Evolutionary conservation across 148 eudicot genomes (phyloP), one percentile per base, ranked within the genome.

Genomic region (Arctostaphylos glauca): DNA sequence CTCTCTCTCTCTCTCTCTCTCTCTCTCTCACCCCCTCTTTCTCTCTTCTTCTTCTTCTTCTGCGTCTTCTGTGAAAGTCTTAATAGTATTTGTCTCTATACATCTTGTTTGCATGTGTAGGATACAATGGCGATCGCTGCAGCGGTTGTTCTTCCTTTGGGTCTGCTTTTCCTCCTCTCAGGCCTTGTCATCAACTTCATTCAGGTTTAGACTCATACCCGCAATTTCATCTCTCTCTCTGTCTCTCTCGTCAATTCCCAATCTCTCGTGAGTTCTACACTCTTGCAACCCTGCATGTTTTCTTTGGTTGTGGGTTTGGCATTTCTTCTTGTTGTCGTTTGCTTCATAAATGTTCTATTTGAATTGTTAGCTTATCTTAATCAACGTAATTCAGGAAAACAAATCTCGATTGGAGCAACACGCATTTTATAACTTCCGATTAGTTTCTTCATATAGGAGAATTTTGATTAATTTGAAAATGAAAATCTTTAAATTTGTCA

Each of bases 101-200:
- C 18, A 31, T 46, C 54, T 9, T 9, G 75, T 31, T 48, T 78
- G 49, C 68, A 18, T 78, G 31, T 5, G 31, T 19, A 49, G 49
- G 68, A n/a, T n/a, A 56, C 83, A 64, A 94, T 92, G 93, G 92
- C 91, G 84, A 54, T 92, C n/a, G 91, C 93, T 38, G 91, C 86
- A 5, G 87, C 81, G 16, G 87, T 87, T 3, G 77, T 91, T 83
- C 84, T 92, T 78, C 96, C 96, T 6, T 7, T 90, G 54, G 96
- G 94, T 0, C 78, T 94, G 2, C 49, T 92, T 55, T 90, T 92
- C 82, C 86, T 94, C 71, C 64, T 91, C 41, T 92, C 96, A 4
- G 96, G 98, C 49, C 85, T 91, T 85, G 78, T 94, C 77, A 78
- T 94, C 82, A 94, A 94, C 87, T 59, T 89, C 84, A 62, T 93